Evolutionary conservation across 176 grass and related monocot species (phyloP).

Genomic region (Oryza australiensis): DNA sequence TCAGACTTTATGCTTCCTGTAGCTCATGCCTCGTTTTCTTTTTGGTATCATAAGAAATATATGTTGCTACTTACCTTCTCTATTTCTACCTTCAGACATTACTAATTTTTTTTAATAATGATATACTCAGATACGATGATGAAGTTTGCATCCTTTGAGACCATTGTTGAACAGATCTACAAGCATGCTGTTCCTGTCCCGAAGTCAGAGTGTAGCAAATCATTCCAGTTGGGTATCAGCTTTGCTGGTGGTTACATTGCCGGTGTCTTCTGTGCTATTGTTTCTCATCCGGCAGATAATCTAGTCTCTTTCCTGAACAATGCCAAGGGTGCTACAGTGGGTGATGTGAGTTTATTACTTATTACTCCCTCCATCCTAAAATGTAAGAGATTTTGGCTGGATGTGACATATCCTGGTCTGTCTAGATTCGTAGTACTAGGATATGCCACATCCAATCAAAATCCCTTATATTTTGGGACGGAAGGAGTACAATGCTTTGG

Average conservation of each 20-base stretch:
- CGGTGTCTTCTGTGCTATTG: constrained; percentile 60
- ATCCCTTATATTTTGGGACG: too few species aligned
- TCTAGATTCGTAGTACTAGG: too few species aligned
- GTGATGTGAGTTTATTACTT: constrained; percentile 50
- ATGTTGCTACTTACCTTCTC: neutral
- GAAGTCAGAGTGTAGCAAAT: constrained; percentile 60
- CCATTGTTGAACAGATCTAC: constrained; percentile 63
- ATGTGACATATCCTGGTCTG: too few species aligned
- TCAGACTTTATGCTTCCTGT: neutral
- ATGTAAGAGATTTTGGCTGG: too few species aligned
- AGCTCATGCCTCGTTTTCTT: neutral
- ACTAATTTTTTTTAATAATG: neutral
- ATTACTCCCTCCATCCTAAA: too few species aligned
- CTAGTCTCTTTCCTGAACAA: constrained; percentile 76
- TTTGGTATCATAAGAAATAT: neutral
- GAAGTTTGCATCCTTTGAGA: constrained; percentile 82
- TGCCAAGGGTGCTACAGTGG: constrained; percentile 69
- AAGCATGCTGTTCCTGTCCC: constrained; percentile 60
- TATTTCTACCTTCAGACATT: neutral
- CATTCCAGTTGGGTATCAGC: constrained; percentile 56
- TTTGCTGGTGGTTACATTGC: constrained; percentile 71
- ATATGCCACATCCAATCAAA: too few species aligned
- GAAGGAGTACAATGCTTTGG: neutral
- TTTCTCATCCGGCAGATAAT: constrained; percentile 74
- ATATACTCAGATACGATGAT: constrained; percentile 64